Percentiles rank a stretch among this genome's conserved stretches.
Conservation (phyloP, 768 basidiomycete genomes). For the Fomitopsis serialis region DNA sequence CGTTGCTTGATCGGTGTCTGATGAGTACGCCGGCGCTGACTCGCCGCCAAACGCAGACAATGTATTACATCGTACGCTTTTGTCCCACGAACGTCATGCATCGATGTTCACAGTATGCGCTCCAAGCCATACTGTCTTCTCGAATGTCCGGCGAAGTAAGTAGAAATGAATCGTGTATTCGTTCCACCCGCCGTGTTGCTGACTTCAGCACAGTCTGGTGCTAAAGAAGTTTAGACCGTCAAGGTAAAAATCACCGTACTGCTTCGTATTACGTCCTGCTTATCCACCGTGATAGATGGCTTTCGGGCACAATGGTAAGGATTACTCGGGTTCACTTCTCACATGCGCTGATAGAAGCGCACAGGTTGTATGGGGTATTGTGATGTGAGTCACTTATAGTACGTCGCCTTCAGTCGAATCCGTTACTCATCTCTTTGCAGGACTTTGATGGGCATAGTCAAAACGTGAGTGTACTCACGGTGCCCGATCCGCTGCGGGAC, state of each 20-base stretch:
- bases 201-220: constrained; percentile 37
- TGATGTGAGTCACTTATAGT: constrained; percentile 40
- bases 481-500: constrained; percentile 13
- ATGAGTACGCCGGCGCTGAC: not conserved
- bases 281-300: constrained; percentile 58
- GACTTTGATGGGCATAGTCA: constrained; percentile 61
- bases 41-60: constrained; percentile 57
- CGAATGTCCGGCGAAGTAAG: constrained; percentile 64
- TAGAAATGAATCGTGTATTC: not conserved
- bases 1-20: constrained; percentile 4
- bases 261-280: constrained; percentile 57
- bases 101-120: constrained; percentile 27
- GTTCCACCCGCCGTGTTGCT: not conserved
- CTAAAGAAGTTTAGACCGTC: constrained; percentile 63
- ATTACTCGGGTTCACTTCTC: too few relatives aligned
- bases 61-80: constrained; percentile 58
- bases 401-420: not conserved
- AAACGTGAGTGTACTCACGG: constrained; percentile 46
- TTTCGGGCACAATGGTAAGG: constrained; percentile 54
- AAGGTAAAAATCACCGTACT: constrained; percentile 39
- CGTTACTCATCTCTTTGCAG: not conserved
- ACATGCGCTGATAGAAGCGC: too few relatives aligned
- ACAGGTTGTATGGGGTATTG: constrained; percentile 58
- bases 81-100: constrained; percentile 17
- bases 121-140: constrained; percentile 56